phyloP scores from a whole-genome alignment of 345 rosid species.

The Eutrema japonicum region DNA sequence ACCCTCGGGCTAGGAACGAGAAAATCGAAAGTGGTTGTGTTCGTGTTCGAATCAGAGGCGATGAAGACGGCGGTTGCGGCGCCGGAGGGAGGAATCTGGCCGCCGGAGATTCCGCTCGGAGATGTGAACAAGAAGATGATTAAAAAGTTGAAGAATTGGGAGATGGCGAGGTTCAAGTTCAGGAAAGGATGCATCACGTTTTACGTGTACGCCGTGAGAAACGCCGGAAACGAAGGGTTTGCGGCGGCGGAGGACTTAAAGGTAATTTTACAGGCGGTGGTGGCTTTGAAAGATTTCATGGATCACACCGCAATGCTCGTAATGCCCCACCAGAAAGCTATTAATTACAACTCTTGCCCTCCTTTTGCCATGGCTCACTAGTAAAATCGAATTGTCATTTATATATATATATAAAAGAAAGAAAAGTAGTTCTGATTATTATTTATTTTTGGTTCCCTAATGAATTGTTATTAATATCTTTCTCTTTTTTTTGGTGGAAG shows the following conservation, averaged over 20 bases:
- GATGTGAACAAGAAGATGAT: conserved; percentile 90
- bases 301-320: conserved; percentile 97
- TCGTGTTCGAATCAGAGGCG: conserved; percentile 81
- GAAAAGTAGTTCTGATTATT: conserved; percentile 4
- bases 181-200: conserved; percentile 98
- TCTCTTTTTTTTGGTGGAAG: not conserved
- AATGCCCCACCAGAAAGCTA: conserved; percentile 86
- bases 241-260: conserved; percentile 79
- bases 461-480: conserved; percentile 30
- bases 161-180: conserved; percentile 95
- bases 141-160: conserved; percentile 60
- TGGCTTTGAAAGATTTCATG: conserved; percentile 87
- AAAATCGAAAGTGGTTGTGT: conserved; percentile 76
- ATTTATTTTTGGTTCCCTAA: conserved; percentile 28
- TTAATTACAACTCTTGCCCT: conserved; percentile 53
- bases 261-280: conserved; percentile 79
- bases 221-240: conserved; percentile 60
- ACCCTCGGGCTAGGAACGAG: conserved; percentile 91
- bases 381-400: not conserved
- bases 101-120: conserved; percentile 80
- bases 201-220: conserved; percentile 82
- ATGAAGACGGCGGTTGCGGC: conserved; percentile 58
- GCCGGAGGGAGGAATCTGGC: conserved; percentile 60
- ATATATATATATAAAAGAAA: not conserved
- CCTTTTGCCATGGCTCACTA: conserved; percentile 81